Evolutionary conservation across 1,284 basidiomycete genomes (phyloP), one percentile per base, ranked within the genome.

Genomic region (Sanghuangporus weigelae): DNA sequence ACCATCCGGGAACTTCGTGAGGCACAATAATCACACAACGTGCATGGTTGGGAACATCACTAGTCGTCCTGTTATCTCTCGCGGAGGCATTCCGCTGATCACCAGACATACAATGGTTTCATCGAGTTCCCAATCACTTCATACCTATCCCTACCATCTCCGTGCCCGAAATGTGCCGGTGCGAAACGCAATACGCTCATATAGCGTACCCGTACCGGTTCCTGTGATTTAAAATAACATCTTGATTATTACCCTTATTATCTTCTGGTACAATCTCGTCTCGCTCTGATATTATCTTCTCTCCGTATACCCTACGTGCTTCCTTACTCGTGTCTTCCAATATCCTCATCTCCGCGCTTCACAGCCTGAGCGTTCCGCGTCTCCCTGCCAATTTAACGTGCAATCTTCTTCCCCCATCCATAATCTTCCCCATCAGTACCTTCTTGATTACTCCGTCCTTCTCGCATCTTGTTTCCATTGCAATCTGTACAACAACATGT

Each of bases 401-500:
- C 51, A 2, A 39, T 7, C 10, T 10, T 39, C 12, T 44, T 57
- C 55, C 16, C 42, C n/a, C 26, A 46, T 4, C 2, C 39, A 10
- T 10, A 26, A n/a, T 11, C 39, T 42, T n/a, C 3, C 23, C 38
- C 55, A 16, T 21, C 42, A 11, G 21, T 44, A 19, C 19, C 44
- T 59, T 36, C 44, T 59, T 59, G 42, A 46, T 36, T 39, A 21
- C 21, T 42, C 44, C 44, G 44, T 46, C 6, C 44, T 2, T 46
- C 44, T 46, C 44, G 44, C 44, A 46, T 46, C 44, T 46, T 7
- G 16, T 46, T 8, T 12, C 19, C 49, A 23, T 16, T 36, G 44
- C 44, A 60, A 48, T 39, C 14, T 60, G 58, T 60, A 60, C 44
- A 51, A 57, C 55, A 57, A 5, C 42, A 57, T 31, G 40, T 42